Evolutionary conservation across 1,139 yeast genomes (phyloP), one percentile per base, ranked within the genome.

Genomic region (Taphrina wiesneri): DNA sequence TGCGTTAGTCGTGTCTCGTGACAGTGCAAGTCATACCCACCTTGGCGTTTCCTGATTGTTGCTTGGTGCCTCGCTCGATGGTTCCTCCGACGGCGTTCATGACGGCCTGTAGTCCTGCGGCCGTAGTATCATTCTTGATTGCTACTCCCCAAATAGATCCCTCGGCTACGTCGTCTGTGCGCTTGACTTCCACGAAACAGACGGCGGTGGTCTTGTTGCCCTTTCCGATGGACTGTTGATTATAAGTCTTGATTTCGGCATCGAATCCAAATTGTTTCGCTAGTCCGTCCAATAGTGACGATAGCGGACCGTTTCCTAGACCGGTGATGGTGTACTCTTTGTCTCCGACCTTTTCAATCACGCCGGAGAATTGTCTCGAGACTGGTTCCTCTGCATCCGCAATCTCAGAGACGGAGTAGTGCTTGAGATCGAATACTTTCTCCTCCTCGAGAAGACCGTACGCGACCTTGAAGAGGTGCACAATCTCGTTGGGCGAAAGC

Each of bases 221-320:
- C 59, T 85, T 83, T 70, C 98, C 98, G 71, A 93, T 82, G 51
- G 97, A 87, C 77, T 93, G 98, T 78, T 93, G 98, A 69, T 88
- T 87, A 78, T 93, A 93, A 75, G 87, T 83, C 74, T 86, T 85
- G 68, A 93, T 97, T 72, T 87, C 89, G 67, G 91, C 79, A 67
- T 79, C 77, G 67, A 85, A 80, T 54, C 83, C 83, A 69, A 90
- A 81, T 67, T 82, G 79, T 54, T 79, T 78, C 52, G 86, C 80
- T 71, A 93, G 77, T 17, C 96, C 97, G 77, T 90, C 86, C 21
- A 87, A 82, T 76, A 91, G 86, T 1, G 97, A 89, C 28, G 98
- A 93, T 72, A 93, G 87, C 69, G 97, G 98, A 77, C 98, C 99
- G 75, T 93, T 93, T 76, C 98, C 98, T 60, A 79, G 77, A 72